Percentiles rank a stretch among this genome's conserved stretches.
These are phyloP conservation scores for Grosmannia serpens DNA, from an alignment of 2,329 filamentous ascomycete genomes.

Conservation along the genomic window DNA sequence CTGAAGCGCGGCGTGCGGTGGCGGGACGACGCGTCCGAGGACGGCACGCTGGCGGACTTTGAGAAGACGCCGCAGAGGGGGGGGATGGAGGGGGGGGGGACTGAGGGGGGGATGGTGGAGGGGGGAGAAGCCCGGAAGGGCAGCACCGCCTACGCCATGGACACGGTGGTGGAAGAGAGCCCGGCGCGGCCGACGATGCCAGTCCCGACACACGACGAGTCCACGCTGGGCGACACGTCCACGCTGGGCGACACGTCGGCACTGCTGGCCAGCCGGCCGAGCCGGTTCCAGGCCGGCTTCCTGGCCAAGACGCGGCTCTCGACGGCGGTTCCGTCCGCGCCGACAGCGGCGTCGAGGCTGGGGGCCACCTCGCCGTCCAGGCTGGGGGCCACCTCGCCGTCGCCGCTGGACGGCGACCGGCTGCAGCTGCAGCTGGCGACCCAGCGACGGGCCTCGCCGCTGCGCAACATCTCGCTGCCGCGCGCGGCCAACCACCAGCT, in stretches of 20 bases:
- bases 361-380: constrained; percentile 15
- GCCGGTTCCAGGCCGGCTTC: constrained; percentile 82
- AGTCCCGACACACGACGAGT: constrained; percentile 1
- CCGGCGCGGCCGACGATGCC: not conserved
- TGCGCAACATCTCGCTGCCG: constrained; percentile 38
- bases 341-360: not conserved
- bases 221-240: constrained; percentile 27
- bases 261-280: constrained; percentile 38
- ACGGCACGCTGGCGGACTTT: constrained; percentile 79
- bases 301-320: constrained; percentile 45
- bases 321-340: not conserved
- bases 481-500: constrained; percentile 35
- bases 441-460: constrained; percentile 23
- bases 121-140: not conserved
- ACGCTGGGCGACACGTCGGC: constrained; percentile 35
- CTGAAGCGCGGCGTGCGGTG: constrained; percentile 73
- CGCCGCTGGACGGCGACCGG: not conserved
- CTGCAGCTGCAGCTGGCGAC: constrained; percentile 5
- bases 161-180: constrained; percentile 4
- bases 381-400: constrained; percentile 19
- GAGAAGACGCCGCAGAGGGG: constrained; percentile 73
- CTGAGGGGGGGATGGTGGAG: not conserved
- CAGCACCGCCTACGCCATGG: not conserved
- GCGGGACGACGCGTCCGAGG: constrained; percentile 77
- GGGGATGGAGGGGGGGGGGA: constrained; percentile 10